These are phyloP conservation scores for Hirsutella thompsonii DNA, from an alignment of 2,329 filamentous ascomycete genomes.

Conservation along the genomic window DNA sequence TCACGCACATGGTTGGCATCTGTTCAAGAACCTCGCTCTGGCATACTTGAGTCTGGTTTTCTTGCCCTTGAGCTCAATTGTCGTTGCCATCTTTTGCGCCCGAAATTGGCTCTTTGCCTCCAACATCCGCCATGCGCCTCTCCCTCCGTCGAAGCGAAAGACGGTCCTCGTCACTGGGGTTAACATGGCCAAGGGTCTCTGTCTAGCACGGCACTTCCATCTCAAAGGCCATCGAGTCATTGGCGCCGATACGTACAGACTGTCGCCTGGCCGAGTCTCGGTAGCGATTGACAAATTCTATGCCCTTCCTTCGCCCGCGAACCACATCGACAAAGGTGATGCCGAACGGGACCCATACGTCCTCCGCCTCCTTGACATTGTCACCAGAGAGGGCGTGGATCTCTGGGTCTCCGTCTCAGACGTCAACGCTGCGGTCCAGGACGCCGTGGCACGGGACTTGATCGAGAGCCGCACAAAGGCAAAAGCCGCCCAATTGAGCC, in stretches of 20 bases:
- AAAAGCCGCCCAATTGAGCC: slow-evolving; percentile 50
- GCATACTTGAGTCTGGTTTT: slow-evolving; percentile 19
- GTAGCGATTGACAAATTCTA: slow-evolving; percentile 42
- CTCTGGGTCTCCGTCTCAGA: slow-evolving; percentile 65
- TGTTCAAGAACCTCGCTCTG: slow-evolving; percentile 12
- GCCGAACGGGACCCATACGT: slow-evolving; percentile 33
- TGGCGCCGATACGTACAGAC: slow-evolving; percentile 50
- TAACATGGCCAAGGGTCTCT: slow-evolving; percentile 58
- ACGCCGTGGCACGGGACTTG: slow-evolving; percentile 49
- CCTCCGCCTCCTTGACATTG: slow-evolving; percentile 41
- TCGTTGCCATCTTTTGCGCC: slow-evolving; percentile 20
- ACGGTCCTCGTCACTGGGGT: slow-evolving; percentile 61
- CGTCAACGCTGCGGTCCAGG: slow-evolving; percentile 51
- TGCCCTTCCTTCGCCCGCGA: slow-evolving; percentile 15
- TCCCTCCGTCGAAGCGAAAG: slow-evolving; percentile 1
- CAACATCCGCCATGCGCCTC: neutral
- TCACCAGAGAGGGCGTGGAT: slow-evolving; percentile 47
- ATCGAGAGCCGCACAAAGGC: slow-evolving; percentile 45
- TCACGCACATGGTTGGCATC: slow-evolving; percentile 4
- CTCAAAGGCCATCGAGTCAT: slow-evolving; percentile 55
- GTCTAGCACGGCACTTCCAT: slow-evolving; percentile 52
- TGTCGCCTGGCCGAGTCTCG: slow-evolving; percentile 45
- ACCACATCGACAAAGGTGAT: neutral
- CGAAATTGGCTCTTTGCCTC: neutral
- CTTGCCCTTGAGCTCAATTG: slow-evolving; percentile 34